Conservation (phyloP, 2,329 filamentous ascomycete genomes). For the Didymosphaeria variabile region DNA sequence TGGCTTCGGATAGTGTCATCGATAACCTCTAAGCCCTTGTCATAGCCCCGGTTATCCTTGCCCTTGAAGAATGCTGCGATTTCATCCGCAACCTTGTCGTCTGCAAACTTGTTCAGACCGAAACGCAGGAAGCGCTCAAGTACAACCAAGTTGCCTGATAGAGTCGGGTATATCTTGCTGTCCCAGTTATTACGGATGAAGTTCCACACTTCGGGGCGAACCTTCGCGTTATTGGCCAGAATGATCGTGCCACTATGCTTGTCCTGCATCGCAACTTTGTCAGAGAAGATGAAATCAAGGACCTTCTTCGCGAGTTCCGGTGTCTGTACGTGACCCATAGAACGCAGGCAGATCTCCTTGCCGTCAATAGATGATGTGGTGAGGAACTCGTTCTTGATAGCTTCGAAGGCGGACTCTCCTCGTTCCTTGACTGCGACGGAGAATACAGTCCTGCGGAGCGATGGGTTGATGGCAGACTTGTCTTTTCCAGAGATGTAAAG, state of each 20-base stretch:
- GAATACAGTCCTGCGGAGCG: conserved; percentile 82
- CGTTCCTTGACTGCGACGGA: conserved; percentile 79
- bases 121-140: conserved; percentile 88
- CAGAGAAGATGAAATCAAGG: conserved; percentile 80
- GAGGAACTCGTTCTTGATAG: conserved; percentile 85
- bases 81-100: conserved; percentile 71
- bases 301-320: conserved; percentile 72
- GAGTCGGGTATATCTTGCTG: conserved; percentile 69
- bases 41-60: conserved; percentile 87
- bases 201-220: conserved; percentile 80
- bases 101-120: conserved; percentile 80
- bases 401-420: conserved; percentile 72
- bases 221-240: conserved; percentile 76
- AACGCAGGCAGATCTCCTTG: conserved; percentile 82
- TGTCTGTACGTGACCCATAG: conserved; percentile 78
- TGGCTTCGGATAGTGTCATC: conserved; percentile 86
- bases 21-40: conserved; percentile 84
- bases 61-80: conserved; percentile 85
- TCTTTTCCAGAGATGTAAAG: conserved; percentile 75
- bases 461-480: conserved; percentile 77
- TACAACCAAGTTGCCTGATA: conserved; percentile 84
- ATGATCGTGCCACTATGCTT: conserved; percentile 82
- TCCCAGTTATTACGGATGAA: conserved; percentile 88
- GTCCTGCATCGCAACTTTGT: conserved; percentile 85
- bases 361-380: conserved; percentile 87